A percentile compares a stretch with the other conserved stretches of the same genome.
These are phyloP conservation scores for Pyrenophora seminiperda DNA, from an alignment of 2,329 filamentous ascomycete species.

Conservation along the genomic window DNA sequence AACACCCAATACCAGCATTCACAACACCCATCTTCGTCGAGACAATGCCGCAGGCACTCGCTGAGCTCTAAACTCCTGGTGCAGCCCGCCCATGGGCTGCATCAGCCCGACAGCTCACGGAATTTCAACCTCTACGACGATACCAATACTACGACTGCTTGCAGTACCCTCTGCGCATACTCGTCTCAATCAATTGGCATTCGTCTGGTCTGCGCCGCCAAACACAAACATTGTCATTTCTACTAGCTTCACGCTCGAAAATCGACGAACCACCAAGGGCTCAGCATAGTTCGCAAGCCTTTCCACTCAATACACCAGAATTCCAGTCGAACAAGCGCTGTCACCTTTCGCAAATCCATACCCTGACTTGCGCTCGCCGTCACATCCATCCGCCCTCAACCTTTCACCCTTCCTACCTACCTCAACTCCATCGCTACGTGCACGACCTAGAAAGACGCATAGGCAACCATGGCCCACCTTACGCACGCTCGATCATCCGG, in stretches of 20 bases:
- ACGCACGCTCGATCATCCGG: slow-evolving; percentile 30
- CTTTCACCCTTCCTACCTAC: slow-evolving; percentile 2
- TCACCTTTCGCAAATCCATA: slow-evolving; percentile 15
- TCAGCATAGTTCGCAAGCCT: slow-evolving; percentile 47
- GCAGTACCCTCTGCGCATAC: slow-evolving; percentile 41
- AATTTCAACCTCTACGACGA: slow-evolving; percentile 60
- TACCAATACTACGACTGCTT: slow-evolving; percentile 45
- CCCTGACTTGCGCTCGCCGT: slow-evolving; percentile 4
- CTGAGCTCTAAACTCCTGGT: slow-evolving; percentile 72
- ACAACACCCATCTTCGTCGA: slow-evolving; percentile 49
- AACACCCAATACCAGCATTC: slow-evolving; percentile 29
- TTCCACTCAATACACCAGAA: slow-evolving; percentile 41
- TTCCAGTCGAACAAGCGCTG: slow-evolving; percentile 33
- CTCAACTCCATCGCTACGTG: slow-evolving; percentile 8
- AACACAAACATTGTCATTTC: slow-evolving; percentile 42
- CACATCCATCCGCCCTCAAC: not conserved
- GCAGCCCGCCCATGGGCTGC: slow-evolving; percentile 22
- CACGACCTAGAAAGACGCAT: slow-evolving; percentile 6
- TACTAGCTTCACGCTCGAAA: slow-evolving; percentile 36
- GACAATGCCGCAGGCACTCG: slow-evolving; percentile 55
- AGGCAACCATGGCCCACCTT: slow-evolving; percentile 35
- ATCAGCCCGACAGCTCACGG: slow-evolving; percentile 83
- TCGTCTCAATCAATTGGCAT: slow-evolving; percentile 39
- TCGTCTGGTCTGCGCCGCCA: slow-evolving; percentile 42
- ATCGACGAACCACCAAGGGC: slow-evolving; percentile 42